Conservation (phyloP, 2,329 filamentous ascomycete genomes). For the Cercospora citrullina region DNA sequence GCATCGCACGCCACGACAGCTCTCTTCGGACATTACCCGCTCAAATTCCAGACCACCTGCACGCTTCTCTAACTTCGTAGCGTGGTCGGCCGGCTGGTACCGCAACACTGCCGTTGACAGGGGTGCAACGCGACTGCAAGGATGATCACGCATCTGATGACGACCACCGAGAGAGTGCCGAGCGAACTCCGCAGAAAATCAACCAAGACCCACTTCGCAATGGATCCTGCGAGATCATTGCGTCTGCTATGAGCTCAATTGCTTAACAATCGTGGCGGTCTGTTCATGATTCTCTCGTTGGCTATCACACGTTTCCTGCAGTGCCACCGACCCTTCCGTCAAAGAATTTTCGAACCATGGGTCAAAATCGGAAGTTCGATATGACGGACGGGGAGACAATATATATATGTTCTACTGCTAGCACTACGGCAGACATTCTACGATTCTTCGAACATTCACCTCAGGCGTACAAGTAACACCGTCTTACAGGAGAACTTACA, state of each 20-base stretch:
- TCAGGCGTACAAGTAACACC: neutral
- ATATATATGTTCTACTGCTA: neutral
- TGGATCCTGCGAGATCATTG: neutral
- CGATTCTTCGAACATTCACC: neutral
- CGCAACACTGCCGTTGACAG: neutral
- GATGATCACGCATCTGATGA: constrained; percentile 8
- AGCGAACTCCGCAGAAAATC: constrained; percentile 14
- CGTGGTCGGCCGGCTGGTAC: neutral
- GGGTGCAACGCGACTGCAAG: neutral
- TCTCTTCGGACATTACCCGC: neutral
- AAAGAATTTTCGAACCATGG: constrained; percentile 17
- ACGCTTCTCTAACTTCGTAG: neutral
- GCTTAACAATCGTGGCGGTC: constrained; percentile 19
- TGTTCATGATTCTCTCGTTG: neutral
- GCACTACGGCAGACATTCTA: neutral
- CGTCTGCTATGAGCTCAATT: constrained; percentile 18
- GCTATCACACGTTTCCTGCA: constrained; percentile 1
- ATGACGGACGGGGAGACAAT: neutral
- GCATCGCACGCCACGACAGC: neutral
- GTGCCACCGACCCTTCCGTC: constrained; percentile 6
- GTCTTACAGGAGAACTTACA: neutral
- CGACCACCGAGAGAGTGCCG: constrained; percentile 18
- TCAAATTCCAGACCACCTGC: neutral
- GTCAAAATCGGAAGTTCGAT: constrained; percentile 6
- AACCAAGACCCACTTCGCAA: constrained; percentile 5